Conservation (phyloP, 805 yeast genomes). For the Ogataea pilisensis region DNA sequence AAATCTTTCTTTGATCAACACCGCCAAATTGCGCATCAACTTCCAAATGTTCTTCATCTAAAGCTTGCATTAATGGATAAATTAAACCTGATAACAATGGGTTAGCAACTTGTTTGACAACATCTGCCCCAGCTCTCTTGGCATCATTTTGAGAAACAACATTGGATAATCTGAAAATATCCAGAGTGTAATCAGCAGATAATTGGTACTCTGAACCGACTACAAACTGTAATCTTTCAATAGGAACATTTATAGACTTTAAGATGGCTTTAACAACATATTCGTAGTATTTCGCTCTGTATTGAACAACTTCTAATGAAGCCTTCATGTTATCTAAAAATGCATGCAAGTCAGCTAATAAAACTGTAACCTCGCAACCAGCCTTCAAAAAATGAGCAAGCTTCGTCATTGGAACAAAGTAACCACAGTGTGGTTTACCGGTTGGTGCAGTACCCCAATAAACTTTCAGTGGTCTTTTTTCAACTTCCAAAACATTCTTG, state of each 20-base stretch:
- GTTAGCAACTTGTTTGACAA: conserved; percentile 93
- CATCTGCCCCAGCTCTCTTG: conserved; percentile 99
- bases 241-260: conserved; percentile 83
- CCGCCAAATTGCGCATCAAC: conserved; percentile 98
- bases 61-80: conserved; percentile 98
- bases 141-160: conserved; percentile 91
- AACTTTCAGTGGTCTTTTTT: conserved; percentile 75
- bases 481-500: conserved; percentile 73
- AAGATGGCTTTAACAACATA: conserved; percentile 78
- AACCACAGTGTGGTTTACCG: conserved; percentile 98
- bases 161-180: conserved; percentile 81
- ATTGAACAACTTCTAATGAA: conserved; percentile 81
- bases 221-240: conserved; percentile 79
- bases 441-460: conserved; percentile 99
- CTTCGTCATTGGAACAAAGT: conserved; percentile 97
- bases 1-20: conserved; percentile 97
- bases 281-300: conserved; percentile 90
- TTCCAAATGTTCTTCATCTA: conserved; percentile 86
- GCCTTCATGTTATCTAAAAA: conserved; percentile 98
- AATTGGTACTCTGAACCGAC: conserved; percentile 90
- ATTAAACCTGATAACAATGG: conserved; percentile 91
- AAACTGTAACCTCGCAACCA: conserved; percentile 89
- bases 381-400: conserved; percentile 92
- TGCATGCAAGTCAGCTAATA: conserved; percentile 94
- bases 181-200: conserved; percentile 75